Evolutionary conservation across 345 rosid species (phyloP), one percentile per base, ranked within the genome.

Genomic region (Camelina laxa): DNA sequence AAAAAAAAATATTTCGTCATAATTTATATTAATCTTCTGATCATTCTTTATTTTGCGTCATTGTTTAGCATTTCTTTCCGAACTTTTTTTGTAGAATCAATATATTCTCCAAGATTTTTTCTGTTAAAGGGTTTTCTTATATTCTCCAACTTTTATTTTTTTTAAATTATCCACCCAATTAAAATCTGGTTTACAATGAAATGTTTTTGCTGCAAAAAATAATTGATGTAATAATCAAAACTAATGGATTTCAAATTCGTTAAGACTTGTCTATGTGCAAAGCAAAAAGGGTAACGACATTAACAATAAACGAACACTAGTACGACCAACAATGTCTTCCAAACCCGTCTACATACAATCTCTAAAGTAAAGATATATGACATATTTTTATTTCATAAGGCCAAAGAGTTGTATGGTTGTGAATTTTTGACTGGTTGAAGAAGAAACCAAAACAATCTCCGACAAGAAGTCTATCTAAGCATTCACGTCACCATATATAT

Each of bases 21-120:
- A 67, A 15, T 38, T 38, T 10, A 39, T 5, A 21, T 20, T 14
- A 20, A 21, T 13, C 59, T 20, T 20, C 42, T 21, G 56, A 31
- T 44, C 11, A 48, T 48, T 65, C 33, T 49, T 14, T 14, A 13
- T 20, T 17, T 19, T 33, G 36, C 11, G 49, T 67, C 33, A 67
- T 67, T 14, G 38, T 0, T 16, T 54, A 38, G 12, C 41, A n/a
- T 1, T 53, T n/a, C n/a, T 68, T 17, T 55, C 53, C 7, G 0
- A 13, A 54, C 9, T 12, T 38, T 51, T 51, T 39, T 39, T 24
- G 1, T 3, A 53, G 35, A 72, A 62, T 42, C 63, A 27, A 51
- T 62, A 53, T 72, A 72, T 63, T 62, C 69, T 50, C 60, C 53
- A 4, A 50, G 20, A 36, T 60, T 60, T 13, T 24, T 13, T 27